Evolutionary conservation across 495 filamentous ascomycete species (phyloP), one percentile per base, ranked within the genome.

Genomic region (Neurospora hispaniola): DNA sequence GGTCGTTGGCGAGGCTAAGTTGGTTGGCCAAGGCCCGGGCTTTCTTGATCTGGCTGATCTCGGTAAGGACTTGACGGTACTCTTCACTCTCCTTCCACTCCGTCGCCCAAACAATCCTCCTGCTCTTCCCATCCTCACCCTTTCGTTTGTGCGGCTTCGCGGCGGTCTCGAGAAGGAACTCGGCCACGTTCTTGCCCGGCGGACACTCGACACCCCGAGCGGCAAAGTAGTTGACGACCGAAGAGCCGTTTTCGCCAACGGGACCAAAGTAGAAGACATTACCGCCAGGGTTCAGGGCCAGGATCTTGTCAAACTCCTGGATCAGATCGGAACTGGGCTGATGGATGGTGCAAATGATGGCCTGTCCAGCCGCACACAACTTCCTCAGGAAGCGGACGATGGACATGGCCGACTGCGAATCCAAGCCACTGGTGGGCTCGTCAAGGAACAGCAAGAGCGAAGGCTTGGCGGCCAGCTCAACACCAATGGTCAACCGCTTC

Each of bases 381-480:
- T 97, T 97, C 81, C 90, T 90, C 70, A 97, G 81, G 84, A 97
- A 96, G 14, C 90, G 86, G 9, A 97, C 87, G 74, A 97, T 95
- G 0, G 90, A 93, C 79, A 87, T 92, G 0, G 94, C 94, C 0
- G 91, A 91, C 76, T 97, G 93, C 38, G 89, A 90, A 80, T 98
- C 94, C 5, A 98, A 87, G 71, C 94, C 94, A 70, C 89, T 92
- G 4, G 92, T 94, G 4, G 92, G 92, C 75, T 94, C 91, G 76
- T 94, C 92, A 41, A 94, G 80, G 79, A 94, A 94, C 73, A 94
- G 86, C 6, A 93, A 76, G 0, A 94, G 84, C 31, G 88, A 90
- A 0, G 94, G 95, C 77, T 94, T 94, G 6, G 94, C 93, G 4
- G 93, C 94, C 2, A 98, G 82, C 78, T 98, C 95, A 6, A 98